Percentiles rank a stretch among this genome's conserved stretches.
Conservation (phyloP, 139 green algal genomes). For the Coelastrella sp. region DNA sequence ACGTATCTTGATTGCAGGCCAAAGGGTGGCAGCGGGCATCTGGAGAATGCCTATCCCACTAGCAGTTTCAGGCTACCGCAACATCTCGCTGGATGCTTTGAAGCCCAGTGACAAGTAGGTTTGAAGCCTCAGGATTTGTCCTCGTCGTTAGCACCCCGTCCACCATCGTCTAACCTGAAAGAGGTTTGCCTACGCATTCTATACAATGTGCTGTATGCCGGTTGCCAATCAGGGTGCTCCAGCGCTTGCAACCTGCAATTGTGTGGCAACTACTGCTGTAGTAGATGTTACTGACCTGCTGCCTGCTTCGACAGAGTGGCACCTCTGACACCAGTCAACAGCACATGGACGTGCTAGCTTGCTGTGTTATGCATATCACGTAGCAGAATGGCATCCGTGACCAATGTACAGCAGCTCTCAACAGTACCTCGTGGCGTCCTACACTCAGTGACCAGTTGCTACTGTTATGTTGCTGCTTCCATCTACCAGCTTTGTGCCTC, state of each 20-base stretch:
- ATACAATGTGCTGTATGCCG: no score
- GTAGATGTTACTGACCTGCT: background rate
- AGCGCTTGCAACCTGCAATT: no score
- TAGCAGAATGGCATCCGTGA: background rate
- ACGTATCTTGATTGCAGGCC: background rate
- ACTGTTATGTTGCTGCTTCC: background rate
- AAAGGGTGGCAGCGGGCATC: background rate
- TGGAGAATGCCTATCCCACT: conserved; percentile 40
- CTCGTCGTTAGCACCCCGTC: no score
- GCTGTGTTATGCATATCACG: no score
- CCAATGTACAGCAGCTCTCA: background rate
- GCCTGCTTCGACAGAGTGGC: background rate
- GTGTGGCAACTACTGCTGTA: no score
- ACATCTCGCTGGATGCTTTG: conserved; percentile 81
- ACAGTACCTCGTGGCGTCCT: no score
- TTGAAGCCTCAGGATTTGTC: no score
- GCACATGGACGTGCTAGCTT: no score
- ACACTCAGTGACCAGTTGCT: background rate
- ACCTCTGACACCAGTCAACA: no score
- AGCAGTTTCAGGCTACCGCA: conserved; percentile 55
- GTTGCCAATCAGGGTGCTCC: no score
- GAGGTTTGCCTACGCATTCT: no score
- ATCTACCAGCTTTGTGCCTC: conserved; percentile 89
- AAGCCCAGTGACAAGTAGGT: conserved; percentile 83
- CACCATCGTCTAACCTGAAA: no score